Conservation (phyloP, 2,329 filamentous ascomycete genomes). For the Cercospora sp. region DNA sequence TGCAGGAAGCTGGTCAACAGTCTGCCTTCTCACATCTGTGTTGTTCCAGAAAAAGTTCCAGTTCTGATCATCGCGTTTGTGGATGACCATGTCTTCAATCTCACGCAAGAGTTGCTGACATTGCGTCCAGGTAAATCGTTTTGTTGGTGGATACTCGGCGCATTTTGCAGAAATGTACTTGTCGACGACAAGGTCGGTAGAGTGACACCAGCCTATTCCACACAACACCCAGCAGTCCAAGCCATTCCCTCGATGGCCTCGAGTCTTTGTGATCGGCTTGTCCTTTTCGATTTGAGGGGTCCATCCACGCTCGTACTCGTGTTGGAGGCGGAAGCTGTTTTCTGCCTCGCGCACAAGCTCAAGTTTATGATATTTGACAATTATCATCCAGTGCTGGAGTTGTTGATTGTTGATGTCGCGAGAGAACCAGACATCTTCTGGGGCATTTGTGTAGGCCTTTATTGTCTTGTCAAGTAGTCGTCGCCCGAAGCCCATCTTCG, state of each 20-base stretch:
- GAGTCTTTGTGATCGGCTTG: background rate
- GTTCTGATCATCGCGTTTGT: background rate
- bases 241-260: background rate
- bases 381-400: background rate
- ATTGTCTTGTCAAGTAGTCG: background rate
- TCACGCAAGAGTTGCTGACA: background rate
- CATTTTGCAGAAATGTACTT: background rate
- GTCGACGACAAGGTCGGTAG: background rate
- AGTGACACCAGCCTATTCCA: background rate
- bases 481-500: background rate
- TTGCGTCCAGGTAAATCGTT: background rate
- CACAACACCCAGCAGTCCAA: background rate
- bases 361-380: background rate
- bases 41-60: background rate
- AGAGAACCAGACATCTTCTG: conserved; percentile 2
- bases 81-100: background rate
- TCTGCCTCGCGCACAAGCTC: background rate
- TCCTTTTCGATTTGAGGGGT: background rate
- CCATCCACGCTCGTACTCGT: background rate
- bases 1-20: background rate
- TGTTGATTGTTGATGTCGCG: background rate
- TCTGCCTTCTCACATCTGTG: background rate
- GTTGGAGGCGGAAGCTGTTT: background rate
- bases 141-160: background rate
- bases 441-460: background rate